These are phyloP conservation scores for Stephania yunnanensis DNA, from an alignment of 164 flowering plant genomes.

Conservation along the genomic window DNA sequence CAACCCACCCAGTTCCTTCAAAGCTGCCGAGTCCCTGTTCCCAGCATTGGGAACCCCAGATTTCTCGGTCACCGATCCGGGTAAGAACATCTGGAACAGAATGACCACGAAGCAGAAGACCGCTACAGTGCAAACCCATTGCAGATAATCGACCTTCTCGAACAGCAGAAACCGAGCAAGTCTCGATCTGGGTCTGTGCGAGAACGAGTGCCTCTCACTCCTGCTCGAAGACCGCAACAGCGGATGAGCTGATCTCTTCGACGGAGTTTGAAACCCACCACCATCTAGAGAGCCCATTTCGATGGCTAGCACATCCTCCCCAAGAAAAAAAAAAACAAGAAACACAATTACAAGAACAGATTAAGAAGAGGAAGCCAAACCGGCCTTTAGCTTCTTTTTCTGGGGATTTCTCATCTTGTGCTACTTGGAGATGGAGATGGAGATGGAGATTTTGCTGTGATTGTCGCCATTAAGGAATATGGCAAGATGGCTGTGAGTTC, in stretches of 20 bases:
- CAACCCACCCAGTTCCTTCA: constrained; percentile 45
- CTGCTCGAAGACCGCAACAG: constrained; percentile 35
- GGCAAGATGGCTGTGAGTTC: not conserved
- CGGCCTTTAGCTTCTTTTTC: not conserved
- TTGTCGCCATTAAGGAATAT: constrained; percentile 1
- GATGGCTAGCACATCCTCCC: constrained; percentile 7
- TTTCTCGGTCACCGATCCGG: constrained; percentile 55
- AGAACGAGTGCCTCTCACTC: constrained; percentile 28
- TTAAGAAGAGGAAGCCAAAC: not conserved
- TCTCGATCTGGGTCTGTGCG: constrained; percentile 71
- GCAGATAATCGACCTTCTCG: constrained; percentile 69
- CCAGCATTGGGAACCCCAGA: constrained; percentile 20
- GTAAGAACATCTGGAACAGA: constrained; percentile 63
- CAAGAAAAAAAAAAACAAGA: not conserved
- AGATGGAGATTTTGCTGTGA: not conserved
- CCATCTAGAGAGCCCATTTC: constrained; percentile 76
- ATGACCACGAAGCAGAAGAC: constrained; percentile 62
- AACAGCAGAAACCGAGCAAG: constrained; percentile 57
- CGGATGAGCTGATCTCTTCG: constrained; percentile 42
- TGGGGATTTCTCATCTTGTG: not conserved
- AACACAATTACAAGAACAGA: not conserved
- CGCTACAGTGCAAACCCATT: constrained; percentile 66
- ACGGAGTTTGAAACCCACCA: constrained; percentile 23
- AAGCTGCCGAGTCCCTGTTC: constrained; percentile 24
- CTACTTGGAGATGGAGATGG: not conserved